A percentile compares a stretch with the other conserved stretches of the same genome.
phyloP scores from a whole-genome alignment of 2,329 filamentous ascomycete genomes.

The Aureobasidium pullulans region DNA sequence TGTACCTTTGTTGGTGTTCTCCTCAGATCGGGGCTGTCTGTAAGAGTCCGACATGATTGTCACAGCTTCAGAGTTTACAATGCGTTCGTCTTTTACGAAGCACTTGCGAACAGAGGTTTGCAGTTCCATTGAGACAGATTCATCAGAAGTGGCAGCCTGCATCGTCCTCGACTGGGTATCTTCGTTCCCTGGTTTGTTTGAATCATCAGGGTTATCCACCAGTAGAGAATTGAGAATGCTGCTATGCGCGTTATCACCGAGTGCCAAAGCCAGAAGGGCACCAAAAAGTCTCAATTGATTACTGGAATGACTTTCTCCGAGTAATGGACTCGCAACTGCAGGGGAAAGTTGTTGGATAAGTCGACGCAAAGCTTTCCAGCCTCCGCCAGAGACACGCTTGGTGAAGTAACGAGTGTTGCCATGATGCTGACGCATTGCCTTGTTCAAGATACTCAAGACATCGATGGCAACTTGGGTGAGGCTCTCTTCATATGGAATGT shows the following conservation, averaged over 20 bases:
- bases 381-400: constrained; percentile 64
- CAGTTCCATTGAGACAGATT: neutral
- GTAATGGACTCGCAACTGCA: neutral
- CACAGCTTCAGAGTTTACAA: neutral
- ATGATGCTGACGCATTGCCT: constrained; percentile 67
- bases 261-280: constrained; percentile 68
- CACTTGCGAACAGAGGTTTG: neutral
- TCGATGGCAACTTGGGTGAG: neutral
- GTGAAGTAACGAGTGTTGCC: constrained; percentile 87
- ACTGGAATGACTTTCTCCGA: neutral
- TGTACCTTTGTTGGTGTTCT: neutral
- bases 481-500: neutral
- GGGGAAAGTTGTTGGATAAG: constrained; percentile 39
- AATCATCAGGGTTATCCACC: neutral
- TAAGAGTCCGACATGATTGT: constrained; percentile 2
- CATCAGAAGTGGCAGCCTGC: neutral
- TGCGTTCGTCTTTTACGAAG: neutral
- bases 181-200: neutral
- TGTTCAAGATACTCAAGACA: constrained; percentile 66
- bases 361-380: constrained; percentile 71
- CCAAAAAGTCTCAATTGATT: constrained; percentile 29
- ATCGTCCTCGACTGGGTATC: neutral
- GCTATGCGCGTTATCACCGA: constrained; percentile 55
- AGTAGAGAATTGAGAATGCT: neutral
- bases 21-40: neutral